Base-by-base conservation (phyloP, 768 basidiomycete species). In the Lepiota venenata region DNA sequence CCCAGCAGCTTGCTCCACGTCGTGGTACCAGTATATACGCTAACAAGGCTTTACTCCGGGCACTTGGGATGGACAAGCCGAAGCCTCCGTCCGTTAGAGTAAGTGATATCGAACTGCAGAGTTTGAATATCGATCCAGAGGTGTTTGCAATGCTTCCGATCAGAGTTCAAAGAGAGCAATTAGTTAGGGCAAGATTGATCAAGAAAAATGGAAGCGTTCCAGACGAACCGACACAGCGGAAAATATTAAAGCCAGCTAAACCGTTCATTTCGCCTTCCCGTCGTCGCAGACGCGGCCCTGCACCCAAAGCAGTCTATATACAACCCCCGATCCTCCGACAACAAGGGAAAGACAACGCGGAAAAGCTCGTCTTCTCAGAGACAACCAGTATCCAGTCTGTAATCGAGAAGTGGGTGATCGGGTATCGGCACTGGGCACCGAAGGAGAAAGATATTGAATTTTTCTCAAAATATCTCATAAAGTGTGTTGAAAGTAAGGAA, bases 351-450 rank as follows among this genome's bases (percentile, higher is more conserved):
- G 72, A 74, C 47, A 79, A 32, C 3, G 2, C 8, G 21, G 79
- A 83, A 66, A 85, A 82, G 62, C 56, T 83, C 37, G 68, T 72
- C 44, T 84, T 86, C 48, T 79, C 77, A 11, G 83, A 88, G 61
- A 78, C 83, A 18, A 79, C 79, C 21, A 91, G 93, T 57, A 78
- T 98, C 12, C 84, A 91, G 67, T 68, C 68, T 4, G 75, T 87
- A 18, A 76, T 98, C 38, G 84, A 85, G 58, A 65, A 74, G 35
- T 98, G 94, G 94, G 83, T 98, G 7, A 74, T 79, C 42, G 69
- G 75, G 1, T 86, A 88, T 56, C 68, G 69, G 46, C 74, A 79
- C 42, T 74, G 76, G 60, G 77, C 76, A n/a, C 93, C 93, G 38
- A 84, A 85, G 56, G 71, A 74, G 58, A 82, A 78, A 65, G 94